These are phyloP conservation scores for Lodderomyces margitis DNA, from an alignment of 1,139 yeast species.

Conservation along the genomic window DNA sequence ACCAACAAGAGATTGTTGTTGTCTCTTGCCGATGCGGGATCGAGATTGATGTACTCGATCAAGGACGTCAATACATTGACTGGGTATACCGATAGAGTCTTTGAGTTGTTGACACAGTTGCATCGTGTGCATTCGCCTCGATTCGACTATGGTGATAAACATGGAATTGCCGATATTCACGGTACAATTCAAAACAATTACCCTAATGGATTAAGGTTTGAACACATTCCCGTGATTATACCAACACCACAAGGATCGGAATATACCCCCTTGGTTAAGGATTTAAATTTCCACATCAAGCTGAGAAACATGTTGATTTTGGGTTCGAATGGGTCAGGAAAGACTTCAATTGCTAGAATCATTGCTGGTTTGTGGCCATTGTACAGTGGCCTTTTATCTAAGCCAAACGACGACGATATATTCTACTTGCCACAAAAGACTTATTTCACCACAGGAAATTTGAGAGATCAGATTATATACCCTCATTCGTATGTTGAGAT, in stretches of 20 bases:
- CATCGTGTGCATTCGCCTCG: conserved; percentile 79
- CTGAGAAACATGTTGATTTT: conserved; percentile 75
- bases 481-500: conserved; percentile 80
- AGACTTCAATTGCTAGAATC: conserved; percentile 80
- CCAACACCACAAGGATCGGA: conserved; percentile 64
- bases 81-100: conserved; percentile 87
- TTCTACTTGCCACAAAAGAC: conserved; percentile 81
- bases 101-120: conserved; percentile 66
- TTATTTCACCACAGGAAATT: conserved; percentile 73
- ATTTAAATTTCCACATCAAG: conserved; percentile 61
- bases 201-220: conserved; percentile 71
- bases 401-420: conserved; percentile 71
- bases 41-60: conserved; percentile 92
- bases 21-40: conserved; percentile 93
- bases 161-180: conserved; percentile 55
- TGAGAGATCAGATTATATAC: conserved; percentile 84
- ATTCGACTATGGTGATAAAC: conserved; percentile 60
- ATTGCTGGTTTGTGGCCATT: conserved; percentile 93
- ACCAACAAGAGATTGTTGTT: conserved; percentile 88
- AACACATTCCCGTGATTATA: conserved; percentile 76
- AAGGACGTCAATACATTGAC: conserved; percentile 90
- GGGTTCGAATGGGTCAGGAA: conserved; percentile 90
- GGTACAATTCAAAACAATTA: conserved; percentile 84
- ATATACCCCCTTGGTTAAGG: conserved; percentile 51
- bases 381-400: conserved; percentile 76